Conservation (phyloP, 306 rosid genomes). For the Dryas octopetala region DNA sequence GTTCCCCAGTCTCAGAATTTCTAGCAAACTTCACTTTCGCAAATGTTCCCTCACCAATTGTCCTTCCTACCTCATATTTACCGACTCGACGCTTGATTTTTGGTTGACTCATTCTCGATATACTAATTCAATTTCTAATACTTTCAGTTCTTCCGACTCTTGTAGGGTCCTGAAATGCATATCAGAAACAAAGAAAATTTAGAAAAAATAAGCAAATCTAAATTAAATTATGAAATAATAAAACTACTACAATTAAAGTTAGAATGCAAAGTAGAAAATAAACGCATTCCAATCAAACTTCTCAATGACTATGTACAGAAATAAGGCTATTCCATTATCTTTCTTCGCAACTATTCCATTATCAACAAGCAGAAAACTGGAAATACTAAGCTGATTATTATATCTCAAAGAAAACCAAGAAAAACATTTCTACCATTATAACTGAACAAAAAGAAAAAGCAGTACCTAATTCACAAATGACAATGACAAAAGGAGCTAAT, state of each 20-base stretch:
- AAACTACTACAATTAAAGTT: background rate
- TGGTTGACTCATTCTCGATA: slow-evolving; percentile 66
- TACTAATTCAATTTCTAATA: slow-evolving; percentile 22
- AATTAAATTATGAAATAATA: background rate
- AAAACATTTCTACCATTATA: no score
- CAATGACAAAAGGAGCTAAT: no score
- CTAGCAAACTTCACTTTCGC: slow-evolving; percentile 93
- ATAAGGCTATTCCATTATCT: background rate
- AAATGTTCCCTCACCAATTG: slow-evolving; percentile 97
- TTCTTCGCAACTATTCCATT: background rate
- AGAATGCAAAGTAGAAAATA: background rate
- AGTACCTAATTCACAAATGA: no score
- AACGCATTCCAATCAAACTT: background rate
- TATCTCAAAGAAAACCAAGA: background rate
- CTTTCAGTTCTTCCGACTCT: slow-evolving; percentile 25
- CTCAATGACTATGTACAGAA: background rate
- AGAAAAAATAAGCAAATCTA: background rate
- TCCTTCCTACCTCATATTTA: slow-evolving; percentile 91
- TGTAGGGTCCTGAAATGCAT: slow-evolving; percentile 36
- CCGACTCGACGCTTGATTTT: slow-evolving; percentile 89
- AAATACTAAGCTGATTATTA: no score
- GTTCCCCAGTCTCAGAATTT: slow-evolving; percentile 71
- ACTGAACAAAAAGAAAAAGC: background rate
- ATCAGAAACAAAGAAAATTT: background rate
- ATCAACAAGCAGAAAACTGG: background rate